Base-by-base conservation (phyloP, 208 protist species). In the Trypanosoma grayi region DNA sequence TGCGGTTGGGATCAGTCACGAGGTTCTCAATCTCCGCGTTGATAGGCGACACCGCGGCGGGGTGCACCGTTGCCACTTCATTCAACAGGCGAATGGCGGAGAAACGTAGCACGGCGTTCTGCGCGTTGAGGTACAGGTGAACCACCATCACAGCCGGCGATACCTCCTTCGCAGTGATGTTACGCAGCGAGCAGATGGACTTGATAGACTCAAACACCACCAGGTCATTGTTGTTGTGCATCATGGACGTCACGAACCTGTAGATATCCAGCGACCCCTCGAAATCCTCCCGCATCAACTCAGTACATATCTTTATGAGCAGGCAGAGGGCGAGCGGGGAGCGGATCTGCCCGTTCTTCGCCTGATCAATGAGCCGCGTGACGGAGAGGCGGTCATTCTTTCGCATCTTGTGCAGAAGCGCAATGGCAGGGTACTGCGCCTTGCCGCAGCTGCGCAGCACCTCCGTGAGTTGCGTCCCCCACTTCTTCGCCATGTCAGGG, bases 401-500 rank as follows among this genome's bases (percentile, higher is more conserved):
- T 64, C 98, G 97, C 41, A 99, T 90, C 48, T 92, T 79, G 79
- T 98, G 93, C 16, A 99, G 78, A 7, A 99, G 76, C 25, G 96
- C 97, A 7, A 99, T 84, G 24, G 95, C 90, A 37, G 98, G 93
- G 77, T 99, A 99, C 85, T 99, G 97, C 27, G 98, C 93, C 89
- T 98, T 98, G 33, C 67, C 75, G 61, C 82, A 77, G 24, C 70
- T 83, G 33, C 84, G 84, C 55, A 97, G 63, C 31, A 97, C 85
- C 64, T 98, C 91, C 63, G 82, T 90, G 41, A 99, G 77, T 81
- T 99, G 97, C 60, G 85, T 93, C 13, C 82, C 75, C 97, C 98
- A 99, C 48, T 95, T 90, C 53, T 90, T 92, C 10, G 98, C 91
- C 67, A 97, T 79, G 14, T 97, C 91, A 14, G 76, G 70, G 51